Percentiles rank a stretch among this genome's conserved stretches.
phyloP scores from a whole-genome alignment of 495 filamentous ascomycete species.

The Penicillium dipodomyicola region DNA sequence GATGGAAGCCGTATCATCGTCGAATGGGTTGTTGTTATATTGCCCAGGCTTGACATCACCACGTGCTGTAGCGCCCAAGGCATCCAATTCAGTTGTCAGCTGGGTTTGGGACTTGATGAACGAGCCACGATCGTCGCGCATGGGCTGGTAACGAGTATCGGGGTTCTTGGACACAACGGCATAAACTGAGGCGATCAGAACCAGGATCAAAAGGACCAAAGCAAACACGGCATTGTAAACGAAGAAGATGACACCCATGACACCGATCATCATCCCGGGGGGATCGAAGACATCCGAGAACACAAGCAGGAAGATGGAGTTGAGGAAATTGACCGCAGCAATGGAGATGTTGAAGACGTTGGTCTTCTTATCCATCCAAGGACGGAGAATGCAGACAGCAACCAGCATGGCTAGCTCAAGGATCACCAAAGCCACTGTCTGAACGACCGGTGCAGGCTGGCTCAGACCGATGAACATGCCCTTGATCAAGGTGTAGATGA shows the following conservation, averaged over 20 bases:
- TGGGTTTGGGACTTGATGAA: constrained; percentile 98
- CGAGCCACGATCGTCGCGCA: constrained; percentile 93
- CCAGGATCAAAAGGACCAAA: constrained; percentile 79
- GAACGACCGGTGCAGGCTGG: constrained; percentile 69
- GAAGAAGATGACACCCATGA: constrained; percentile 94
- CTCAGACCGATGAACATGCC: constrained; percentile 86
- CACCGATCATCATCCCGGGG: constrained; percentile 87
- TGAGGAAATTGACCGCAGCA: constrained; percentile 83
- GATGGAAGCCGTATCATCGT: constrained; percentile 74
- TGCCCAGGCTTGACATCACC: constrained; percentile 72
- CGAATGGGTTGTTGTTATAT: constrained; percentile 66
- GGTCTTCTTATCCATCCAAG: constrained; percentile 99
- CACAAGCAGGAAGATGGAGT: constrained; percentile 79
- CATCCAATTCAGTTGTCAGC: constrained; percentile 86
- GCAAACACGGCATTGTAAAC: constrained; percentile 86
- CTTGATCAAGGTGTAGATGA: constrained; percentile 81
- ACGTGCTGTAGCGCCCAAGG: constrained; percentile 86
- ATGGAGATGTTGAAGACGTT: constrained; percentile 97
- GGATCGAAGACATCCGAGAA: constrained; percentile 84
- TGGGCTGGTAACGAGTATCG: constrained; percentile 92
- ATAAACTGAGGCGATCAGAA: constrained; percentile 78
- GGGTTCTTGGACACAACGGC: constrained; percentile 92
- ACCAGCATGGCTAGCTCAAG: constrained; percentile 84
- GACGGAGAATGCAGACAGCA: constrained; percentile 72
- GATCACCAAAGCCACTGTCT: constrained; percentile 81